A percentile compares a stretch with the other conserved stretches of the same genome.
These are phyloP conservation scores for Pichia nanzhaoensis DNA, from an alignment of 805 yeast species.

Conservation along the genomic window DNA sequence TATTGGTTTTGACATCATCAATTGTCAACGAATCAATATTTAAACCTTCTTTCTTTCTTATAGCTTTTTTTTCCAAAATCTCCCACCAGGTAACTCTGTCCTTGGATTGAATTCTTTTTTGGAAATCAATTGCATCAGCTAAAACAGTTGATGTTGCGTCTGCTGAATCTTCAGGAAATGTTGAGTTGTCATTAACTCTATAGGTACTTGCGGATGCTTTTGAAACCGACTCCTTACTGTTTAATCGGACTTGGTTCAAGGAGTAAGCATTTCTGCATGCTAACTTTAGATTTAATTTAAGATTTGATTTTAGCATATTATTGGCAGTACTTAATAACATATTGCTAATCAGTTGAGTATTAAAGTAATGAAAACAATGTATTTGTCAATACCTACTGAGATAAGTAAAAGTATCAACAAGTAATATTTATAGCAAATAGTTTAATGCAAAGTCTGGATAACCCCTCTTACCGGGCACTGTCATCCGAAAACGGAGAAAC, in stretches of 20 bases:
- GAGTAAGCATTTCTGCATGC: background rate
- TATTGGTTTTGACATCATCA: slow-evolving; percentile 64
- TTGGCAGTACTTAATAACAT: no score
- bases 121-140: slow-evolving; percentile 52
- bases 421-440: no score
- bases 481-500: no score
- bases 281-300: no score
- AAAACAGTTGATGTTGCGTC: slow-evolving; percentile 69
- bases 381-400: no score
- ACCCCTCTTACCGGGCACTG: no score
- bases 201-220: slow-evolving; percentile 1
- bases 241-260: background rate
- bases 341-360: no score
- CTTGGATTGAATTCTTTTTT: slow-evolving; percentile 30
- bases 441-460: no score
- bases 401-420: no score
- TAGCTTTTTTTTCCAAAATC: slow-evolving; percentile 68
- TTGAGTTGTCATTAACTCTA: slow-evolving; percentile 24
- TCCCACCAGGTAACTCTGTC: slow-evolving; percentile 76
- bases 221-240: background rate
- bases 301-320: no score
- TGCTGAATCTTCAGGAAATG: slow-evolving; percentile 53
- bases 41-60: slow-evolving; percentile 67
- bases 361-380: no score
- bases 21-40: slow-evolving; percentile 64